phyloP scores from a whole-genome alignment of 208 protist genomes.

The Angomonas ambiguus region DNA sequence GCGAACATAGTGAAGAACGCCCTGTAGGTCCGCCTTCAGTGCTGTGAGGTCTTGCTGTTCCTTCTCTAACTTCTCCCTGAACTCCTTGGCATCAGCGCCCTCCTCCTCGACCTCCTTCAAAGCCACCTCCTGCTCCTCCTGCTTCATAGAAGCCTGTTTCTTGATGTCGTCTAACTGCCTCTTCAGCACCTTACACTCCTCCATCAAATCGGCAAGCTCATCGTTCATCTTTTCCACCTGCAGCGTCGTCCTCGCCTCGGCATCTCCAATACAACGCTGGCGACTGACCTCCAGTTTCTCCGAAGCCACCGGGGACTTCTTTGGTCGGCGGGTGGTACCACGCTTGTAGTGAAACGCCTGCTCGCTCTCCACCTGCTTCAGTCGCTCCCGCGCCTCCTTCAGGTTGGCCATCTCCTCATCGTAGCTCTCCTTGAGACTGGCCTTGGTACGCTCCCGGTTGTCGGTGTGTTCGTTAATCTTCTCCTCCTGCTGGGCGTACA shows the following conservation, averaged over 20 bases:
- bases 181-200: constrained; percentile 60
- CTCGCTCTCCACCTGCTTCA: constrained; percentile 62
- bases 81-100: constrained; percentile 51
- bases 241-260: constrained; percentile 41
- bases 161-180: constrained; percentile 55
- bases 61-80: constrained; percentile 46
- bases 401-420: constrained; percentile 67
- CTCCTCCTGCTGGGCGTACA: constrained; percentile 53
- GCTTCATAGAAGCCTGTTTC: constrained; percentile 25
- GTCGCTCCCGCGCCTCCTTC: constrained; percentile 32
- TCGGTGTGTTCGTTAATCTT: constrained; percentile 71
- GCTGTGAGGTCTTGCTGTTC: constrained; percentile 61
- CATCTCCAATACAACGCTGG: constrained; percentile 41
- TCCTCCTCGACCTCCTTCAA: constrained; percentile 49
- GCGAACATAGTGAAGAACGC: constrained; percentile 74
- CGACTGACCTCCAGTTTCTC: constrained; percentile 32
- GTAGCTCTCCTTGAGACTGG: constrained; percentile 36
- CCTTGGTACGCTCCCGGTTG: constrained; percentile 59
- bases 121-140: constrained; percentile 35
- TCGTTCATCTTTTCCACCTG: constrained; percentile 40
- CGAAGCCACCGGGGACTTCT: constrained; percentile 20
- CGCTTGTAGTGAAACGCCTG: constrained; percentile 66
- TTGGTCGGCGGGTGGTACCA: constrained; percentile 46
- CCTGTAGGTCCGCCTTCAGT: constrained; percentile 74
- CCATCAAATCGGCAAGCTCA: constrained; percentile 60